These are phyloP conservation scores for Oemleria cerasiformis DNA, from an alignment of 306 rosid species.

Conservation along the genomic window DNA sequence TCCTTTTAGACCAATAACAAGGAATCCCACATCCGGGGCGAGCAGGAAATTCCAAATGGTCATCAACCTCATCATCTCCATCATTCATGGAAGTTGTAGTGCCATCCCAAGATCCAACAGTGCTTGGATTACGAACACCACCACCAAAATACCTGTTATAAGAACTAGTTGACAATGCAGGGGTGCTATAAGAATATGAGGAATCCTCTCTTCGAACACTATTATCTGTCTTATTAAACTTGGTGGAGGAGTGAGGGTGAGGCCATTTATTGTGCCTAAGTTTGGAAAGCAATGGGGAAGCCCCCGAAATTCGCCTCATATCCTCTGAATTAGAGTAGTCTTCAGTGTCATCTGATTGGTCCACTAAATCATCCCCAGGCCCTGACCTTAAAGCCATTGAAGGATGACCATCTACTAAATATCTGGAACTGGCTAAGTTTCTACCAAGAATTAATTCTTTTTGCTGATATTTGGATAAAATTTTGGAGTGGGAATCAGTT, in stretches of 20 bases:
- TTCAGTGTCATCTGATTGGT: constrained; percentile 69
- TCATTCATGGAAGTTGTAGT: constrained; percentile 78
- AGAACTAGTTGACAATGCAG: constrained; percentile 92
- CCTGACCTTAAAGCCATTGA: constrained; percentile 29
- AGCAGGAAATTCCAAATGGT: constrained; percentile 65
- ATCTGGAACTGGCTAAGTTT: constrained; percentile 36
- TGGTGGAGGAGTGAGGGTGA: constrained; percentile 53
- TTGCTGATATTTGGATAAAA: constrained; percentile 41
- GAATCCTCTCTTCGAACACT: constrained; percentile 63
- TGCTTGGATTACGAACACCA: constrained; percentile 58
- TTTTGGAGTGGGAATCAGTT: constrained; percentile 40
- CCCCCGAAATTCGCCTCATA: constrained; percentile 41
- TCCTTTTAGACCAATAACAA: constrained; percentile 90
- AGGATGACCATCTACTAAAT: constrained; percentile 43
- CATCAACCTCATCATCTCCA: constrained; percentile 70
- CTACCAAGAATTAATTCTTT: constrained; percentile 42
- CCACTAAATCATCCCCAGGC: constrained; percentile 51
- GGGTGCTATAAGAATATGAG: constrained; percentile 85
- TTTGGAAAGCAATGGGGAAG: constrained; percentile 66
- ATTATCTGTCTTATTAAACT: constrained; percentile 35
- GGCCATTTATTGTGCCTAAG: constrained; percentile 64
- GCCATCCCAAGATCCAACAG: constrained; percentile 92
- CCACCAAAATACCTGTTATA: constrained; percentile 42
- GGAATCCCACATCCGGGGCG: constrained; percentile 96
- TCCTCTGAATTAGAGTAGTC: constrained; percentile 71